phyloP scores from a whole-genome alignment of 2,329 filamentous ascomycete species.

The Fusarium albosuccineum region DNA sequence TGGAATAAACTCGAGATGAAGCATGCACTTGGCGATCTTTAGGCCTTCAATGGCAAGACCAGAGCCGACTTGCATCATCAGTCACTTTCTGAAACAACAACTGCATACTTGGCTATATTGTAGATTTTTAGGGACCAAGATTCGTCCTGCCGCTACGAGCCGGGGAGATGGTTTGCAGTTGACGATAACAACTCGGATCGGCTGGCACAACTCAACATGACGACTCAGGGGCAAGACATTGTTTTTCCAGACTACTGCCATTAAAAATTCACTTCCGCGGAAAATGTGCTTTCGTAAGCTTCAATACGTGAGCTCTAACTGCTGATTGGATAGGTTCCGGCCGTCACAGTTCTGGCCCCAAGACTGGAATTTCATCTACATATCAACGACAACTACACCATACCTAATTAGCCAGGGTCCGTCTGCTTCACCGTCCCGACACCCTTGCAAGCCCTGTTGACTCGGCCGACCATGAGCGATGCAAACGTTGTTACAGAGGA shows the following conservation, averaged over 20 bases:
- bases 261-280: not conserved
- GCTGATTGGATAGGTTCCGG: constrained; percentile 2
- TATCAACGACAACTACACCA: constrained; percentile 7
- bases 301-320: not conserved
- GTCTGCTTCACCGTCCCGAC: not conserved
- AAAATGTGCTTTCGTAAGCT: not conserved
- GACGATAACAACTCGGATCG: not conserved
- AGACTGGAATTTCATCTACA: constrained; percentile 28
- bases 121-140: not conserved
- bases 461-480: constrained; percentile 19
- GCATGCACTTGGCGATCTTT: constrained; percentile 2
- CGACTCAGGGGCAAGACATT: not conserved
- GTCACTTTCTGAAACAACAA: not conserved
- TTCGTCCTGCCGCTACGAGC: not conserved
- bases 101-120: not conserved
- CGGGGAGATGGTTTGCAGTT: not conserved
- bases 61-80: not conserved
- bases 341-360: constrained; percentile 31
- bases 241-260: not conserved
- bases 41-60: not conserved
- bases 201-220: not conserved
- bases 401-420: constrained; percentile 8
- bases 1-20: not conserved
- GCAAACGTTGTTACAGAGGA: constrained; percentile 12
- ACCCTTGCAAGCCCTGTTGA: constrained; percentile 3